phyloP scores from a whole-genome alignment of 768 basidiomycete genomes.

The Hygrophorus pudorinus region DNA sequence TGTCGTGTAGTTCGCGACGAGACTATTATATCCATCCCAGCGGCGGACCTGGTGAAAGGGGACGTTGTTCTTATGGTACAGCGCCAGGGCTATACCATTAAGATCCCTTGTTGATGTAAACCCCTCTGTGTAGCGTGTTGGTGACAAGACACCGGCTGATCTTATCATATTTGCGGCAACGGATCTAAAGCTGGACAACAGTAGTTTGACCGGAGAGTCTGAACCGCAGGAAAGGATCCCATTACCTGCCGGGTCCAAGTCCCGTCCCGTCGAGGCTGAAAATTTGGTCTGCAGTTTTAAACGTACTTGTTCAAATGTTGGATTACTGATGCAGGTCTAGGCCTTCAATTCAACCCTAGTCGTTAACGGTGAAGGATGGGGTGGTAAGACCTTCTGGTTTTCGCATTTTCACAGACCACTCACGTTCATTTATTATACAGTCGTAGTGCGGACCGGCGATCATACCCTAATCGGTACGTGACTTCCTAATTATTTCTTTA shows the following conservation, averaged over 20 bases:
- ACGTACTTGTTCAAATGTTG: not conserved
- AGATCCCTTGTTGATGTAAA: conserved; percentile 1
- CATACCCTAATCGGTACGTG: conserved; percentile 49
- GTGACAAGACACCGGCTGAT: conserved; percentile 67
- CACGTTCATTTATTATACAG: conserved; percentile 26
- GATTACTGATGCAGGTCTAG: conserved; percentile 22
- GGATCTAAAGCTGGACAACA: conserved; percentile 64
- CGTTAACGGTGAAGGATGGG: conserved; percentile 67
- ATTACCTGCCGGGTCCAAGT: conserved; percentile 32
- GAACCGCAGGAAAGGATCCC: conserved; percentile 55
- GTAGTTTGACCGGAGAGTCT: conserved; percentile 61
- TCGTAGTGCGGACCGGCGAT: conserved; percentile 59
- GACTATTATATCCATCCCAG: conserved; percentile 43
- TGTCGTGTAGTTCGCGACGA: conserved; percentile 55
- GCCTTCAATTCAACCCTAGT: conserved; percentile 63
- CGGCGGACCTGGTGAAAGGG: conserved; percentile 54
- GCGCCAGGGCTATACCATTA: conserved; percentile 1
- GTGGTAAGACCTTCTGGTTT: conserved; percentile 27
- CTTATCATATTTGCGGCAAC: conserved; percentile 47
- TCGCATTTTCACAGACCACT: not conserved
- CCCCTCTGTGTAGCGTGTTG: conserved; percentile 35
- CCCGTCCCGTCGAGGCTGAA: conserved; percentile 52
- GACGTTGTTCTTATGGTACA: conserved; percentile 54
- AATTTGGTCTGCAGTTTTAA: conserved; percentile 35
- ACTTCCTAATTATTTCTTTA: not conserved